phyloP scores from a whole-genome alignment of 139 green algal genomes.

The Tetraselmis chui region DNA sequence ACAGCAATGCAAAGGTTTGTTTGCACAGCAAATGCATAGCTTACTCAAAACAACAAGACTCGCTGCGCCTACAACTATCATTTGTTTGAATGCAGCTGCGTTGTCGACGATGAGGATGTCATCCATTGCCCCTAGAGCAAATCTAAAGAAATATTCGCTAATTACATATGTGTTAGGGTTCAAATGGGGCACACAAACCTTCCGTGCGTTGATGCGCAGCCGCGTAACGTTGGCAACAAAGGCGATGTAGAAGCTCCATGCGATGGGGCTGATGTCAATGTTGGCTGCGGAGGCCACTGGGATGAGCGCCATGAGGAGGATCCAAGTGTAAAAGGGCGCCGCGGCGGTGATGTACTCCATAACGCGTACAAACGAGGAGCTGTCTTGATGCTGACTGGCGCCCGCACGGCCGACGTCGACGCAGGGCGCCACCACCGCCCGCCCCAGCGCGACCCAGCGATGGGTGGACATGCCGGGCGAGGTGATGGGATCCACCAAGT shows the following conservation, averaged over 20 bases:
- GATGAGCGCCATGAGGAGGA: slow-evolving; percentile 12
- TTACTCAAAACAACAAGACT: too few species aligned
- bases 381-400: not conserved
- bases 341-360: slow-evolving; percentile 1
- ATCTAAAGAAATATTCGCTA: too few species aligned
- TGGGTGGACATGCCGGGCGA: not conserved
- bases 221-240: slow-evolving; percentile 2
- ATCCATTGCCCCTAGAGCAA: too few species aligned
- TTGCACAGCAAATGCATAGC: too few species aligned
- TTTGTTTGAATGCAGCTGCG: too few species aligned
- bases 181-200: too few species aligned
- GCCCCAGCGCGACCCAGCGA: not conserved
- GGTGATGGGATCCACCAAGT: slow-evolving; percentile 8
- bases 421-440: not conserved
- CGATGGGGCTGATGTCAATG: slow-evolving; percentile 1
- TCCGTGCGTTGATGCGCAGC: slow-evolving; percentile 2
- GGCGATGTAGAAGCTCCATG: slow-evolving; percentile 2
- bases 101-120: too few species aligned
- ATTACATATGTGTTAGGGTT: too few species aligned
- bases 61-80: too few species aligned
- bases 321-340: not conserved
- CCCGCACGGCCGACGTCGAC: not conserved
- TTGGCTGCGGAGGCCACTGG: not conserved
- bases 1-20: too few species aligned
- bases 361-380: not conserved